phyloP scores from a whole-genome alignment of 2,329 filamentous ascomycete species.

The Phialocephala subalpina region DNA sequence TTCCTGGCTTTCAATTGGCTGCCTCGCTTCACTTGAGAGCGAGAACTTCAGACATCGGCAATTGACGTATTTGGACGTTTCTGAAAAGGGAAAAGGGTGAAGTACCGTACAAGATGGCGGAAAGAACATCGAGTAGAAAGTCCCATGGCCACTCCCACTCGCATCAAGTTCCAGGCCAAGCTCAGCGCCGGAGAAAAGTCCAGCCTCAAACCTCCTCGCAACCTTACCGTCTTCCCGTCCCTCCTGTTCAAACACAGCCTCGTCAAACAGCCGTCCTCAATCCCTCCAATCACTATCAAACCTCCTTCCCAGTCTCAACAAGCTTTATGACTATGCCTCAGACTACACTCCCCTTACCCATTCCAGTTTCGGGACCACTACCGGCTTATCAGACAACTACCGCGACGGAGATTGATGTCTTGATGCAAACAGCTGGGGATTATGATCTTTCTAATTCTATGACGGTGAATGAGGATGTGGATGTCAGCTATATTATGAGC shows the following conservation, averaged over 20 bases:
- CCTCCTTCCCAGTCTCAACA: background rate
- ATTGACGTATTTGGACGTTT: background rate
- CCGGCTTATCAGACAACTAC: background rate
- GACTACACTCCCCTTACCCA: background rate
- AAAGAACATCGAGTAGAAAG: background rate
- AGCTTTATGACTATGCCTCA: background rate
- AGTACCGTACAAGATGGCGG: background rate
- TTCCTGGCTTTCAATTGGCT: background rate
- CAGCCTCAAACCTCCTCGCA: background rate
- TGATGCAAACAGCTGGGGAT: background rate
- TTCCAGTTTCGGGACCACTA: background rate
- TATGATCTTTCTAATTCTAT: background rate
- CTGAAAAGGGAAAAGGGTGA: background rate
- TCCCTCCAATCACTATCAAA: background rate
- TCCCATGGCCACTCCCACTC: background rate
- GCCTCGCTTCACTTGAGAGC: background rate
- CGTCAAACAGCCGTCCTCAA: slow-evolving; percentile 6
- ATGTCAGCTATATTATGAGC: background rate
- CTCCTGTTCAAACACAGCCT: background rate
- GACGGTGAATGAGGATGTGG: background rate
- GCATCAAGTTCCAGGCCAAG: background rate
- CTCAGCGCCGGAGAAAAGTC: background rate
- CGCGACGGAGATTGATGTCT: slow-evolving; percentile 4
- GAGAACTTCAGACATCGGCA: background rate
- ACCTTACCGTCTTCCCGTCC: background rate